Evolutionary conservation across 371 early-diverging fungal genomes (phyloP).

Genomic region (Coemansia sp.): DNA sequence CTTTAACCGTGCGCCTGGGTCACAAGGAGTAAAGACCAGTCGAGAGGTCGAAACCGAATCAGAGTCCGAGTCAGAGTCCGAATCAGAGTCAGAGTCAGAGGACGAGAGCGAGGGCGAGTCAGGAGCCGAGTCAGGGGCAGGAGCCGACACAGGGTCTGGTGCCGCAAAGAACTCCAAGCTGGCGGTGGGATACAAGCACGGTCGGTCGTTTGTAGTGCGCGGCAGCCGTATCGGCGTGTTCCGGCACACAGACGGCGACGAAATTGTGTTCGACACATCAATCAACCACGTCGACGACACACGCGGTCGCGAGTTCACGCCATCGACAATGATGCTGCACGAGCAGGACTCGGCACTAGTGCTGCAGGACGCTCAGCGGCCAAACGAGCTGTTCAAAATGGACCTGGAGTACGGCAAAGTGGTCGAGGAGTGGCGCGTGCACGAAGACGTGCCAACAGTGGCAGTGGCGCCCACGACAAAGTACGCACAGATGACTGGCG

Average conservation of each 20-base stretch:
- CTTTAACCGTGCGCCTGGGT: constrained; percentile 13
- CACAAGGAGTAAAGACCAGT: constrained; percentile 18
- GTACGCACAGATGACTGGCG: constrained; percentile 69
- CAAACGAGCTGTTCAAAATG: constrained; percentile 76
- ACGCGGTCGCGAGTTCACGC: constrained; percentile 56
- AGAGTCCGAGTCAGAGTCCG: constrained; percentile 11
- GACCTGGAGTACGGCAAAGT: constrained; percentile 90
- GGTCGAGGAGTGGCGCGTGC: constrained; percentile 88
- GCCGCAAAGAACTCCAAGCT: constrained; percentile 62
- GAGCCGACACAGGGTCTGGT: constrained; percentile 31
- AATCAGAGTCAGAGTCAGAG: constrained; percentile 9
- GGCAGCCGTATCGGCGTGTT: constrained; percentile 85
- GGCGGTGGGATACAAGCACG: constrained; percentile 72
- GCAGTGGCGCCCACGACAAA: constrained; percentile 76
- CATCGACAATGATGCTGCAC: constrained; percentile 72
- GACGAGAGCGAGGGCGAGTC: constrained; percentile 18
- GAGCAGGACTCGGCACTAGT: constrained; percentile 76
- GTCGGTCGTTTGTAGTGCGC: constrained; percentile 83
- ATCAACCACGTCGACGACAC: constrained; percentile 62
- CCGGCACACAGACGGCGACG: constrained; percentile 65
- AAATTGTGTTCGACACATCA: constrained; percentile 65
- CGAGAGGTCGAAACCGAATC: constrained; percentile 16
- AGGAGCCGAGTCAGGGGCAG: constrained; percentile 29
- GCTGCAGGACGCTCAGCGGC: constrained; percentile 65
- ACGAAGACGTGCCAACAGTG: constrained; percentile 62